phyloP scores from a whole-genome alignment of 805 yeast genomes.

The Cyberlindnera saturnus region DNA sequence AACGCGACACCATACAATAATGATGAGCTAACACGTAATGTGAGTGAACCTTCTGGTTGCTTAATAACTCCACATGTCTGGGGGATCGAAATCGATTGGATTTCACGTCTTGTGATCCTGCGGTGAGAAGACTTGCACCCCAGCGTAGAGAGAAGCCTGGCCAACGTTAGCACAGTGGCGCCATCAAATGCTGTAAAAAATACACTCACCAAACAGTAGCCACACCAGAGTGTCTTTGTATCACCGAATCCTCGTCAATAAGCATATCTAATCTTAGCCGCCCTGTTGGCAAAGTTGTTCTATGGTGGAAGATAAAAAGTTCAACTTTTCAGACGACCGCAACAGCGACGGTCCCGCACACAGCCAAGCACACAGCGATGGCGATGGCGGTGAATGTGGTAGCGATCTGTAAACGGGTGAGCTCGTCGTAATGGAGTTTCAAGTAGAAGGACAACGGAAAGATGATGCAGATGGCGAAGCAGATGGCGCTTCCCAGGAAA shows the following conservation, averaged over 20 bases:
- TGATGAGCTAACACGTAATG: slow-evolving; percentile 32
- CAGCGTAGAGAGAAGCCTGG: slow-evolving; percentile 33
- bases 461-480: slow-evolving; percentile 67
- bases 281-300: not conserved
- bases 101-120: slow-evolving; percentile 27
- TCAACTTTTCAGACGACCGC: slow-evolving; percentile 8
- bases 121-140: slow-evolving; percentile 29
- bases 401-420: slow-evolving; percentile 24
- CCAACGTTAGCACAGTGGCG: not conserved
- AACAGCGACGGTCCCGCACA: slow-evolving; percentile 23
- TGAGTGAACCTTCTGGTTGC: slow-evolving; percentile 16
- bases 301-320: not conserved
- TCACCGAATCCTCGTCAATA: slow-evolving; percentile 17
- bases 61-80: slow-evolving; percentile 30
- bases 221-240: slow-evolving; percentile 22
- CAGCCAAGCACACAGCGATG: slow-evolving; percentile 10
- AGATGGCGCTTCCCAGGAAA: slow-evolving; percentile 65
- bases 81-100: slow-evolving; percentile 36
- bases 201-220: slow-evolving; percentile 25
- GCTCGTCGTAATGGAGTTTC: slow-evolving; percentile 35
- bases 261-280: slow-evolving; percentile 4
- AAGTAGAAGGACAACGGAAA: slow-evolving; percentile 64
- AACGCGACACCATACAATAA: slow-evolving; percentile 41
- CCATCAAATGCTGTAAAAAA: not conserved
- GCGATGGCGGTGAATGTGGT: slow-evolving; percentile 7